Conservation (phyloP, 2,329 filamentous ascomycete species). For the Calonectria hongkongensis region DNA sequence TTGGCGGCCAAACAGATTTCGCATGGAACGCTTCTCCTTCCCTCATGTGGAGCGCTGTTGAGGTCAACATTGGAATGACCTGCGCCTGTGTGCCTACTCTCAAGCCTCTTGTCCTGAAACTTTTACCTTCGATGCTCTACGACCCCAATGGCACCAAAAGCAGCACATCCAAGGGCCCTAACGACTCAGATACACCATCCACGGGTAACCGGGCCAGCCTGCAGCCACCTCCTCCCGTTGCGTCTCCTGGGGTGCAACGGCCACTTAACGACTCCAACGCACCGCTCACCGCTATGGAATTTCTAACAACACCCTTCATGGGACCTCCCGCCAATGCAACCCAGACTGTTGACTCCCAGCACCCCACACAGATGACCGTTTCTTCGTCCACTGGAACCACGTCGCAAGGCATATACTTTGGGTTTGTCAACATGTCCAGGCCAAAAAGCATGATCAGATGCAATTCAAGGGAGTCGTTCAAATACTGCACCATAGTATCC, state of each 20-base stretch:
- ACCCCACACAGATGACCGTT: constrained; percentile 56
- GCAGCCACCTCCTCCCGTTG: constrained; percentile 52
- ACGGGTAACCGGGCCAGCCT: constrained; percentile 51
- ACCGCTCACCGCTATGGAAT: constrained; percentile 64
- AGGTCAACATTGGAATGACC: constrained; percentile 92
- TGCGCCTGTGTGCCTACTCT: constrained; percentile 94
- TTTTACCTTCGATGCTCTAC: constrained; percentile 74
- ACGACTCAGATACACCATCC: constrained; percentile 56
- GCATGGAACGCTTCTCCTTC: constrained; percentile 87
- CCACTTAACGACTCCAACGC: constrained; percentile 53
- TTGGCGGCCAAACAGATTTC: constrained; percentile 73
- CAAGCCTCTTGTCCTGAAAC: constrained; percentile 86
- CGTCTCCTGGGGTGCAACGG: constrained; percentile 42
- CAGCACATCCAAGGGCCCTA: constrained; percentile 54
- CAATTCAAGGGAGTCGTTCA: constrained; percentile 78
- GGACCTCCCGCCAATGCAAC: constrained; percentile 41
- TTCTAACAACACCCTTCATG: constrained; percentile 67
- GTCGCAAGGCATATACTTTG: constrained; percentile 78
- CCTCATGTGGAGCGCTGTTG: constrained; percentile 95
- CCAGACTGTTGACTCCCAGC: constrained; percentile 35
- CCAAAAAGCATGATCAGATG: constrained; percentile 83
- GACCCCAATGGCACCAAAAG: constrained; percentile 67
- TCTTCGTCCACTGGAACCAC: constrained; percentile 58
- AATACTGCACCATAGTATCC: constrained; percentile 84
- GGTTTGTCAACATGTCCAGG: constrained; percentile 82